Conservation (phyloP, 2,329 filamentous ascomycete species). For the Albophoma yamanashiensis region DNA sequence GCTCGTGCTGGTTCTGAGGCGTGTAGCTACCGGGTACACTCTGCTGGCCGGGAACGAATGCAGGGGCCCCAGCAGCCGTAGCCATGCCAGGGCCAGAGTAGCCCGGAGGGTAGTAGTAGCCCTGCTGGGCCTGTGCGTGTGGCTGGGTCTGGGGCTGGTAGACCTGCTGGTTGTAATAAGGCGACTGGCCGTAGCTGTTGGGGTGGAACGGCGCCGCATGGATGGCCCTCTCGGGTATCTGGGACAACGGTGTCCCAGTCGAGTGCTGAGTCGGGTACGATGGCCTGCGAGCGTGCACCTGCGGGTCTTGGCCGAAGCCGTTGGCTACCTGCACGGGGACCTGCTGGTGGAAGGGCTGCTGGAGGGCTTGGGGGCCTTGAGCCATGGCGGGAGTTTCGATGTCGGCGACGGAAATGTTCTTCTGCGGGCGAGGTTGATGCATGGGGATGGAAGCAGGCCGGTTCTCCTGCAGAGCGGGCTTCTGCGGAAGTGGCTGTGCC, state of each 20-base stretch:
- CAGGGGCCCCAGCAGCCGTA: slow-evolving; percentile 39
- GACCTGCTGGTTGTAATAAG: slow-evolving; percentile 44
- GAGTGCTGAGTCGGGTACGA: slow-evolving; percentile 63
- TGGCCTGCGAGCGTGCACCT: slow-evolving; percentile 54
- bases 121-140: slow-evolving; percentile 32
- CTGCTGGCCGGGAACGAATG: slow-evolving; percentile 48
- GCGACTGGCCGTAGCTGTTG: slow-evolving; percentile 48
- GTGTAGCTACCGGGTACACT: slow-evolving; percentile 28
- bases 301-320: slow-evolving; percentile 45
- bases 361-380: slow-evolving; percentile 61
- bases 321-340: slow-evolving; percentile 65
- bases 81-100: slow-evolving; percentile 37
- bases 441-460: slow-evolving; percentile 51
- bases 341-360: slow-evolving; percentile 90
- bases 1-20: slow-evolving; percentile 30
- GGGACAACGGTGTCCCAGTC: slow-evolving; percentile 72
- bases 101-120: slow-evolving; percentile 58
- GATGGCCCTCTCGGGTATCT: slow-evolving; percentile 86
- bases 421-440: slow-evolving; percentile 92
- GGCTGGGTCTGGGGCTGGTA: slow-evolving; percentile 11
- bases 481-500: slow-evolving; percentile 46
- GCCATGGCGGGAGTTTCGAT: slow-evolving; percentile 70
- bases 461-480: slow-evolving; percentile 47
- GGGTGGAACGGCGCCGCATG: slow-evolving; percentile 87
- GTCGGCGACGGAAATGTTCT: slow-evolving; percentile 82